phyloP scores from a whole-genome alignment of 305 asterid species.

The Plantago lanceolata region DNA sequence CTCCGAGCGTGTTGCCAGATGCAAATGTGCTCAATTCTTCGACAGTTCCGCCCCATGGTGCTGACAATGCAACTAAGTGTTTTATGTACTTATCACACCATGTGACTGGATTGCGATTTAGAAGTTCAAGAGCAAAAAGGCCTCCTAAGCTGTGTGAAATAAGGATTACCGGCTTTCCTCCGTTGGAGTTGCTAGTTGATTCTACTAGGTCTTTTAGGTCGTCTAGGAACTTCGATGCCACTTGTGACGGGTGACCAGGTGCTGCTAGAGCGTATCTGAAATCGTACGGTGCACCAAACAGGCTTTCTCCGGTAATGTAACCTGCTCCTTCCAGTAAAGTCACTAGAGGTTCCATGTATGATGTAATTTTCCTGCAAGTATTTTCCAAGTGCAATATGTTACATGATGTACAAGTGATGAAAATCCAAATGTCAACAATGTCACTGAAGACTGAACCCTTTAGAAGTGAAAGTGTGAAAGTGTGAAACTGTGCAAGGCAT shows the following conservation, averaged over 20 bases:
- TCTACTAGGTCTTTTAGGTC: conserved; percentile 53
- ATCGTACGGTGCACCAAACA: conserved; percentile 87
- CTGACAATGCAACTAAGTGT: conserved; percentile 63
- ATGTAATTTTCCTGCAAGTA: conserved; percentile 46
- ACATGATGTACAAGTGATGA: too few relatives aligned
- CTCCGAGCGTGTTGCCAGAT: conserved; percentile 61
- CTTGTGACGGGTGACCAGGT: conserved; percentile 48
- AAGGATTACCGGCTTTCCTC: conserved; percentile 52
- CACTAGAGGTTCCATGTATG: conserved; percentile 73
- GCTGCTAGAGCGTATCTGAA: conserved; percentile 79
- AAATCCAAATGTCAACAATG: too few relatives aligned
- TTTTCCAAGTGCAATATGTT: not conserved
- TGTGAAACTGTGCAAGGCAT: too few relatives aligned
- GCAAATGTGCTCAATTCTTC: conserved; percentile 64
- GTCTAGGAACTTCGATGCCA: conserved; percentile 48
- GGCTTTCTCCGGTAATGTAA: conserved; percentile 47
- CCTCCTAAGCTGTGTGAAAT: conserved; percentile 80
- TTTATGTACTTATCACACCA: conserved; percentile 61
- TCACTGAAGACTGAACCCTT: too few relatives aligned
- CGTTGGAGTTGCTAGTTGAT: conserved; percentile 48
- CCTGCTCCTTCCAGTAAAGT: conserved; percentile 56
- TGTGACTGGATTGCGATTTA: conserved; percentile 35
- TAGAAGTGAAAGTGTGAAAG: too few relatives aligned
- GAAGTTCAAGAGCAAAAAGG: conserved; percentile 56
- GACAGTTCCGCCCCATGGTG: conserved; percentile 95